Evolutionary conservation across 208 protist genomes (phyloP).

Genomic region (Trypanosoma cruzi): DNA sequence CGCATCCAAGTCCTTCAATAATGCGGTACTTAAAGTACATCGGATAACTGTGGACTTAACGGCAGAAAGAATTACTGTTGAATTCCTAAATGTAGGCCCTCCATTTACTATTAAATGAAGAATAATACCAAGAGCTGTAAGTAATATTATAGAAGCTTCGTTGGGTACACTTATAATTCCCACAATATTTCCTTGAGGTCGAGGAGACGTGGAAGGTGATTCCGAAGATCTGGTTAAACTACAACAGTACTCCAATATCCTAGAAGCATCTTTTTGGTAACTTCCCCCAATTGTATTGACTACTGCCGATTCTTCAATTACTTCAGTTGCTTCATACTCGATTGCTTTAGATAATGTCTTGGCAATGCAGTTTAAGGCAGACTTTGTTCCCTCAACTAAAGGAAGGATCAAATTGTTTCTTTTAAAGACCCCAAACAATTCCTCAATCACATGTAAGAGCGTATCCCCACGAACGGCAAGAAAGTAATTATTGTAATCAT

Average conservation of each 20-base stretch:
- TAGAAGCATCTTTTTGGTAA: constrained; percentile 17
- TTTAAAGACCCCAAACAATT: constrained; percentile 54
- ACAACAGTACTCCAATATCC: constrained; percentile 21
- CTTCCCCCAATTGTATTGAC: not conserved
- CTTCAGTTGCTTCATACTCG: constrained; percentile 27
- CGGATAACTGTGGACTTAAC: constrained; percentile 86
- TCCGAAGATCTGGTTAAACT: constrained; percentile 11
- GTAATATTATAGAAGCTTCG: constrained; percentile 28
- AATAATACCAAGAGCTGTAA: constrained; percentile 58
- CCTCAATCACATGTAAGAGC: constrained; percentile 45
- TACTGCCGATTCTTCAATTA: not conserved
- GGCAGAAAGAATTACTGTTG: constrained; percentile 57
- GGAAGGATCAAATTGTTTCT: constrained; percentile 37
- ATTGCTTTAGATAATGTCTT: constrained; percentile 63
- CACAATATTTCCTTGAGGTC: constrained; percentile 5
- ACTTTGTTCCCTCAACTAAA: constrained; percentile 52
- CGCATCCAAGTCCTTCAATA: constrained; percentile 79
- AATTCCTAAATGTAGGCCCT: constrained; percentile 87
- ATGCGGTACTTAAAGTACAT: constrained; percentile 83
- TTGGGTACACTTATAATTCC: constrained; percentile 6
- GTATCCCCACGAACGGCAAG: constrained; percentile 46
- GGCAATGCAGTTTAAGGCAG: constrained; percentile 45
- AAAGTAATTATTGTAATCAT: constrained; percentile 32
- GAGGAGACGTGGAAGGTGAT: not conserved
- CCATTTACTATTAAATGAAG: constrained; percentile 86